A percentile compares a stretch with the other conserved stretches of the same genome.
Evolutionary conservation across 2,329 filamentous ascomycete species (phyloP).

Genomic region (Dactylellina drechsleri): DNA sequence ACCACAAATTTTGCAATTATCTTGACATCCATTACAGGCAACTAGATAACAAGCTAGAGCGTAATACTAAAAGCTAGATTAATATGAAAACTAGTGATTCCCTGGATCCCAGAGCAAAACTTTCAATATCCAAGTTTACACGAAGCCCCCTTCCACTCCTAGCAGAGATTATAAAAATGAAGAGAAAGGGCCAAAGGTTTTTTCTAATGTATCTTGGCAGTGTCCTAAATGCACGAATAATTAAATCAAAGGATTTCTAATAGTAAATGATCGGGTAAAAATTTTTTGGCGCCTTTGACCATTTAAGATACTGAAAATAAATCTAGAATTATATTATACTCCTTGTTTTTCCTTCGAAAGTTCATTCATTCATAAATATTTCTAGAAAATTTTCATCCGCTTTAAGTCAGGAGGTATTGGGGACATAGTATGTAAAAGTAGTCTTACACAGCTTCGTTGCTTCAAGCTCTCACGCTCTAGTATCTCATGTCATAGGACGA

Average conservation of each 20-base stretch:
- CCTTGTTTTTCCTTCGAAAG: too few species aligned
- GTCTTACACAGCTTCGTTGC: too few species aligned
- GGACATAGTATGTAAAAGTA: too few species aligned
- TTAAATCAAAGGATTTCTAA: conserved; percentile 51
- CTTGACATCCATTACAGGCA: conserved; percentile 64
- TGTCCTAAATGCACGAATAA: conserved; percentile 57
- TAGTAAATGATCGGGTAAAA: too few species aligned
- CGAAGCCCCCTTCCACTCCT: conserved; percentile 63
- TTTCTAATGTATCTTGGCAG: conserved; percentile 64
- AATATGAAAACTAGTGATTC: conserved; percentile 9
- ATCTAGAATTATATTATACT: too few species aligned
- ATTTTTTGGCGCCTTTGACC: too few species aligned
- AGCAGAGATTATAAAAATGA: conserved; percentile 60
- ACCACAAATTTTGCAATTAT: conserved; percentile 67
- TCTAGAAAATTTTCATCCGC: too few species aligned
- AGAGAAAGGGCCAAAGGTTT: conserved; percentile 62
- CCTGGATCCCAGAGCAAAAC: conserved; percentile 9
- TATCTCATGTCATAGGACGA: too few species aligned
- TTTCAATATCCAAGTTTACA: conserved; percentile 57
- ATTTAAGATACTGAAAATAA: too few species aligned
- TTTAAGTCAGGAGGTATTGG: too few species aligned
- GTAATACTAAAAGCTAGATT: conserved; percentile 40
- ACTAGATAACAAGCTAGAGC: conserved; percentile 18
- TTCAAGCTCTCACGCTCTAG: too few species aligned
- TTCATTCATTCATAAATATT: too few species aligned